These are phyloP conservation scores for Shiraia sp. DNA, from an alignment of 2,329 filamentous ascomycete genomes.

Conservation along the genomic window DNA sequence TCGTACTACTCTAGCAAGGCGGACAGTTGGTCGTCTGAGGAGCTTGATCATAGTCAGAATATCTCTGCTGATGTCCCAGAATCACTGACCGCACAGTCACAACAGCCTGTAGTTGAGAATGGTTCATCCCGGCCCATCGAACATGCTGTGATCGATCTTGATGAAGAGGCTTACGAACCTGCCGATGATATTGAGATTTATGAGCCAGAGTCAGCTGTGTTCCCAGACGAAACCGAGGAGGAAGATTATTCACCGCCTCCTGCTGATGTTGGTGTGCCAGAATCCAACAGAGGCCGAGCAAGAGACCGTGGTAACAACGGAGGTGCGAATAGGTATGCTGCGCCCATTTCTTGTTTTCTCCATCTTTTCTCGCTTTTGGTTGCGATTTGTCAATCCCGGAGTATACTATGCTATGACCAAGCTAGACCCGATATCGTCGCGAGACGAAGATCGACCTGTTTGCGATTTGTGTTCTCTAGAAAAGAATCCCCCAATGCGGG, in stretches of 20 bases:
- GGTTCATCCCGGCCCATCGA: constrained; percentile 16
- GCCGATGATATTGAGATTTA: constrained; percentile 46
- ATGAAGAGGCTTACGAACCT: constrained; percentile 45
- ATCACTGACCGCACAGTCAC: constrained; percentile 32
- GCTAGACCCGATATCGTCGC: background rate
- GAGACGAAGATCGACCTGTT: too few relatives aligned
- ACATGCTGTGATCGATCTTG: constrained; percentile 40
- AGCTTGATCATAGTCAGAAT: constrained; percentile 37
- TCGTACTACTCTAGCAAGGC: constrained; percentile 93
- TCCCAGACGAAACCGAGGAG: constrained; percentile 43
- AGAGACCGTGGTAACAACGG: constrained; percentile 25
- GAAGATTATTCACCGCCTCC: constrained; percentile 52
- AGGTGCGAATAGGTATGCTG: constrained; percentile 38
- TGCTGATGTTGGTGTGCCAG: constrained; percentile 41
- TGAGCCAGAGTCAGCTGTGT: constrained; percentile 35
- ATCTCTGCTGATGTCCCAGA: constrained; percentile 35
- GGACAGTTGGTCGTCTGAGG: constrained; percentile 72
- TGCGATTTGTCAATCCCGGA: constrained; percentile 31
- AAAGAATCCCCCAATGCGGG: too few relatives aligned
- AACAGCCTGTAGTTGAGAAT: constrained; percentile 24
- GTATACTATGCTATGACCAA: constrained; percentile 33
- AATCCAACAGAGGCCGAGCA: constrained; percentile 29
- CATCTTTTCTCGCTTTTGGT: constrained; percentile 10
- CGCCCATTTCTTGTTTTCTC: background rate
- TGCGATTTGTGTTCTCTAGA: too few relatives aligned